Evolutionary conservation across 345 rosid species (phyloP).

Genomic region (Eucalyptus pauciflora): DNA sequence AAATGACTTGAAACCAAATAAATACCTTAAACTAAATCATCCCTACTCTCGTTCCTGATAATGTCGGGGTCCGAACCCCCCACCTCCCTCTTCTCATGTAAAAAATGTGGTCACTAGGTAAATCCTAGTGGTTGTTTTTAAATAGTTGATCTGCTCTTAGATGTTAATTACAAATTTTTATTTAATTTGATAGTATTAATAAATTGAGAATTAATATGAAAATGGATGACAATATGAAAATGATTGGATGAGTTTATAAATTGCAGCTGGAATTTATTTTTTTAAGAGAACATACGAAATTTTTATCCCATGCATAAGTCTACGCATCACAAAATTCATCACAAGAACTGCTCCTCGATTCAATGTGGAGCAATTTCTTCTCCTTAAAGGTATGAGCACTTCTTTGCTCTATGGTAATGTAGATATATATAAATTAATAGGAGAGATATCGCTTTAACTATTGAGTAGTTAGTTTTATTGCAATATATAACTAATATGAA

Average conservation of each 20-base stretch:
- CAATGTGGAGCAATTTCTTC: background rate
- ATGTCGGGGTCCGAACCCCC: fast-evolving
- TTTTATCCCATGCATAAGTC: background rate
- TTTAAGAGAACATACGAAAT: background rate
- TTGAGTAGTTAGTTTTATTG: too few species aligned
- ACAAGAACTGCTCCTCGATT: too few species aligned
- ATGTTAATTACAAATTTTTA: too few species aligned
- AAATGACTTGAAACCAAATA: background rate
- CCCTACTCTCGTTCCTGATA: fast-evolving
- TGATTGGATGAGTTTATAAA: background rate
- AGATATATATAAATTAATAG: background rate
- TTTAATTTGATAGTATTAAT: too few species aligned
- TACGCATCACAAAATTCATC: background rate
- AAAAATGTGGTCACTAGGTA: fast-evolving
- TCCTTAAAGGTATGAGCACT: too few species aligned
- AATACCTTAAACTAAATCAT: fast-evolving
- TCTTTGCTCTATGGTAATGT: too few species aligned
- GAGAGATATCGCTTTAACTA: background rate
- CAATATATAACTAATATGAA: background rate
- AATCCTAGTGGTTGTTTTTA: too few species aligned
- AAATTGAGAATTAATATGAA: background rate
- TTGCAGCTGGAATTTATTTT: background rate
- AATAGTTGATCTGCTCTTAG: fast-evolving
- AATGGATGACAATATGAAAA: too few species aligned
- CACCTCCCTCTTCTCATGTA: fast-evolving